A percentile compares a stretch with the other conserved stretches of the same genome.
phyloP scores from a whole-genome alignment of 1,139 yeast genomes.

The Yamadazyma dushanensis region DNA sequence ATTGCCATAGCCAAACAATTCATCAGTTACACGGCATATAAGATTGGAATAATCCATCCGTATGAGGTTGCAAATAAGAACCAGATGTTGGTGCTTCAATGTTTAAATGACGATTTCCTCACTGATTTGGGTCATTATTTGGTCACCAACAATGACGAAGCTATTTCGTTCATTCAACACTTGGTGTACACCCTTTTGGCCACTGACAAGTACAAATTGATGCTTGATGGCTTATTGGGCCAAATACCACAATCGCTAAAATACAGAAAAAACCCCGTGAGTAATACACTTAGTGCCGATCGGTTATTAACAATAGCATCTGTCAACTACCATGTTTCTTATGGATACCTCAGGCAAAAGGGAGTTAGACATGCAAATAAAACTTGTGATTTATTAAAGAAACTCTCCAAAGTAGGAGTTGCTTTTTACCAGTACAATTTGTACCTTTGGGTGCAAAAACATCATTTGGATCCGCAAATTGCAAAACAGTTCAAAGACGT shows the following conservation, averaged over 20 bases:
- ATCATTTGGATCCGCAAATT: neutral
- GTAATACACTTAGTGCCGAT: neutral
- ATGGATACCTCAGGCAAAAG: conserved; percentile 4
- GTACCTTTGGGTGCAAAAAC: neutral
- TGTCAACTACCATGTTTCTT: conserved; percentile 6
- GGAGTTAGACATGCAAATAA: neutral
- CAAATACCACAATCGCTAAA: neutral
- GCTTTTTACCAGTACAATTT: conserved; percentile 9
- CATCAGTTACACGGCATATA: conserved; percentile 2
- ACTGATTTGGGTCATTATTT: neutral
- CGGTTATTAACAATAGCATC: conserved; percentile 1
- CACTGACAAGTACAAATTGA: neutral
- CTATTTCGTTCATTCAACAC: neutral
- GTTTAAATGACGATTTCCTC: neutral
- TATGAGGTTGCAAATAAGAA: conserved; percentile 1
- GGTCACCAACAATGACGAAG: neutral
- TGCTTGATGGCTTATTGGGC: neutral
- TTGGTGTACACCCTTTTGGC: neutral
- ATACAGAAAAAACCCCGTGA: no score
- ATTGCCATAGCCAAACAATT: conserved; percentile 4
- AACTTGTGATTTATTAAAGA: conserved; percentile 3
- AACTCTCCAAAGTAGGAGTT: conserved; percentile 8
- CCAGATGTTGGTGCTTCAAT: conserved; percentile 3
- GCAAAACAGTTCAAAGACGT: neutral
- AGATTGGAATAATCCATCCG: neutral